Evolutionary conservation across 805 yeast genomes (phyloP), one percentile per base, ranked within the genome.

Genomic region (Metschnikowia shivogae): DNA sequence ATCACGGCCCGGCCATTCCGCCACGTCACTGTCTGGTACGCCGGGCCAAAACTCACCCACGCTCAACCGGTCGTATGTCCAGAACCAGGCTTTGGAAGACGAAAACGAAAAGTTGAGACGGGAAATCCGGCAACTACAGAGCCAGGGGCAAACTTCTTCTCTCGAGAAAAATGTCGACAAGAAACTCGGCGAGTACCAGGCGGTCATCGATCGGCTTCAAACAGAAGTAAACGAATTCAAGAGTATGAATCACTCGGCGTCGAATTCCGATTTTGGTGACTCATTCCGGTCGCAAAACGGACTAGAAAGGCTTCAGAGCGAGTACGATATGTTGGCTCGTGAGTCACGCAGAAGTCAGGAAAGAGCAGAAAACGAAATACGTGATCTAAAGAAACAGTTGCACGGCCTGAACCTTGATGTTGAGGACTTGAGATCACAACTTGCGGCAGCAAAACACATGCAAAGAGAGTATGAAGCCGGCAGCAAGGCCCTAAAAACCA

Each of bases 401-500:
- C 45, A 44, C n/a, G 29, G 14, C 17, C 42, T 9, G 35, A 47
- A 38, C 36, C 49, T 47, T 17, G 49, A 52, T 27, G 30, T 40
- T 36, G 56, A 50, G 11, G 36, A 50, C 10, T 29, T 50, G 7
- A 46, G 50, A 11, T 39, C 55, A 2, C 45, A 48, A 14, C 42
- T 43, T 20, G 39, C 53, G 3, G 45, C 42, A n/a, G 41, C 45
- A 36, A 30, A 24, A 22, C 13, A 20, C n/a, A 14, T 32, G 30
- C 35, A 22, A 28, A 28, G 17, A 17, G 27, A 28, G 13, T 11
- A 17, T 7, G 12, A 14, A 22, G 72, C 78, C 0, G 67, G 70
- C 2, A 73, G 73, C 11, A 73, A 70, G 49, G 34, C 34, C 10
- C 77, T 74, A 46, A 55, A 78, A 32, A 50, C 65, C 1, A 53